Base-by-base conservation (phyloP, 2,329 filamentous ascomycete species). In the Penicillium sp. region DNA sequence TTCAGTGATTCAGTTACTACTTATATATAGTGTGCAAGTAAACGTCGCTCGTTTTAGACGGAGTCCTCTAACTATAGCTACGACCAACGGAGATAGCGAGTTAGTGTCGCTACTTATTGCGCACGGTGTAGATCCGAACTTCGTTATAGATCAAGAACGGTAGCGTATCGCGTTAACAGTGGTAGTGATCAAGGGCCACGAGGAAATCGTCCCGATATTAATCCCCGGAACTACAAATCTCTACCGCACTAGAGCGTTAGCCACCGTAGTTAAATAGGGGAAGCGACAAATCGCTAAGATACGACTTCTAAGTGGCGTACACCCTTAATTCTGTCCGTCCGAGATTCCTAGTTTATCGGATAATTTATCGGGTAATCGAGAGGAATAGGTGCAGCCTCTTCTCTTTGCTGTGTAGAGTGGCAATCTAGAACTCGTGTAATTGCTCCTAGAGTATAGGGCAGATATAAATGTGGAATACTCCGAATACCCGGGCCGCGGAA, bases 221-320 rank as follows among this genome's bases (percentile, higher is more conserved):
- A 21, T 21, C 21, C 21, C 21, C 21, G 21, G 21, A 21, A 41
- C 38, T 9, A 3, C 4, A 6, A 2, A 3, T 15, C 6, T 29
- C n/a, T 5, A 41, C 10, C 38, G 24, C 8, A 29, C 38, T 1
- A 29, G 6, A n/a, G 24, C 38, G 2, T 6, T 41, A n/a, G 24
- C n/a, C 1, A 12, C 2, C 10, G 38, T n/a, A 19, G 10, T 41
- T 13, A 4, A 1, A 19, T 1, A 6, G 4, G 1, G 6, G 2
- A 29, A 19, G 2, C 13, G 1, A 29, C 4, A 4, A 41, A 2
- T 19, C 4, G 10, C 6, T 6, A 6, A 15, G n/a, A 29, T 29
- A 1, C 6, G 19, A 28, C 38, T 29, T 19, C 24, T 12, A 41
- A 6, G 24, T 29, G 38, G 38, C n/a, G 24, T n/a, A 41, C 17